These are phyloP conservation scores for Daldinia caldariorum DNA, from an alignment of 495 filamentous ascomycete species.

Conservation along the genomic window DNA sequence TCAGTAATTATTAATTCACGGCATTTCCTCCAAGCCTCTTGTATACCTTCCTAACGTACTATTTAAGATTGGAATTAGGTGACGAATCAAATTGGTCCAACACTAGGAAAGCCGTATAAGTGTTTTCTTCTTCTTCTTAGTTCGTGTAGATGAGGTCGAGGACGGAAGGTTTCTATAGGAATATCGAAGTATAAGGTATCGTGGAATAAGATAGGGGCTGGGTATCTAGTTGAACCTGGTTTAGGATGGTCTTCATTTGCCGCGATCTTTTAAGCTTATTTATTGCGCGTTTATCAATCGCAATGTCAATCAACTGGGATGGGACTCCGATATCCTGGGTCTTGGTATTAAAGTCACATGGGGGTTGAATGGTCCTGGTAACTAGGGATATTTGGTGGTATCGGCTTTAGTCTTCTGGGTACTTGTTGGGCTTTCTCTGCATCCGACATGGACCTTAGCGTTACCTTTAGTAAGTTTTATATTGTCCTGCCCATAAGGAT, in stretches of 20 bases:
- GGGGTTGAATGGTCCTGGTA: background rate
- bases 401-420: slow-evolving; percentile 28
- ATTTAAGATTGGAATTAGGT: too few relatives aligned
- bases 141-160: too few relatives aligned
- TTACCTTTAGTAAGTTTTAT: slow-evolving; percentile 50
- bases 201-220: too few relatives aligned
- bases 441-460: slow-evolving; percentile 52
- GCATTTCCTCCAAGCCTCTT: too few relatives aligned
- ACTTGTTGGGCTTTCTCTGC: slow-evolving; percentile 30
- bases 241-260: background rate
- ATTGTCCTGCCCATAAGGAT: slow-evolving; percentile 32
- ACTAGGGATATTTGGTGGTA: slow-evolving; percentile 11
- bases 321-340: background rate
- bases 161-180: too few relatives aligned
- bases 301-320: background rate
- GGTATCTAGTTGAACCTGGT: too few relatives aligned
- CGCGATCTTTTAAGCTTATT: background rate
- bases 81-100: too few relatives aligned
- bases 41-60: too few relatives aligned
- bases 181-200: background rate
- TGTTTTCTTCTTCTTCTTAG: too few relatives aligned
- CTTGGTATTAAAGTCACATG: background rate
- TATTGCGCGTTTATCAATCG: background rate
- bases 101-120: too few relatives aligned
- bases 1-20: too few relatives aligned